Base-by-base conservation (phyloP, 345 rosid genomes). In the Mangifera indica region DNA sequence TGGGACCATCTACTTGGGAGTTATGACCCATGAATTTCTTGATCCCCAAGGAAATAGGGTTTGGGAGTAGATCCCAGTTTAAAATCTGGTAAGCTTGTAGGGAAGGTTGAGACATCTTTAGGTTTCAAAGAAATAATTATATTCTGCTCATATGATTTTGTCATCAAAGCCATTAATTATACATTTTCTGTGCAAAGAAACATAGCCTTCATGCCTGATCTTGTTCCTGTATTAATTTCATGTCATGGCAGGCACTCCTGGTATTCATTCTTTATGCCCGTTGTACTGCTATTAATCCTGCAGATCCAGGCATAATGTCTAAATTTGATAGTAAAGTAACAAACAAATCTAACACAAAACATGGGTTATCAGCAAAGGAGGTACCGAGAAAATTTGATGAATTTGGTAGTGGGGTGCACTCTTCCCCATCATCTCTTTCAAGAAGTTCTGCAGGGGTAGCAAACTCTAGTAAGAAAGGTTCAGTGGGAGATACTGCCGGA, bases 221-320 rank as follows among this genome's bases (percentile, higher is more conserved):
- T 71, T 44, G 44, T 52, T 20, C 29, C 21, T 10, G 32, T 45
- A 37, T 73, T 78, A 40, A 48, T 73, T 24, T 12, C 3, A 18
- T 68, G 78, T 74, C 18, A 52, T 70, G 86, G 78, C 91, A 95
- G 98, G 99, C 87, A 40, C 86, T 95, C 63, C 82, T 89, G 59
- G 99, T 92, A 65, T 95, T 95, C 61, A 79, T 95, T 77, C 91
- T 95, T 12, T 95, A 95, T 86, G 97, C 91, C 73, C 93, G 98
- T 18, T 91, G 96, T 82, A 95, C 99, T 74, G 99, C 98, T 49
- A 92, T 95, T 61, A 95, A 95, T 81, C 99, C 98, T 49, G 99
- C 98, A n/a, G 99, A 95, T 88, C 99, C 99, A 60, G 96, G 98
- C 25, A 95, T 95, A 73, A 92, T 92, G 97, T 84, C 87, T 2